Base-by-base conservation (phyloP, 108 stramenopile genomes). In the Skeletonema grethae region DNA sequence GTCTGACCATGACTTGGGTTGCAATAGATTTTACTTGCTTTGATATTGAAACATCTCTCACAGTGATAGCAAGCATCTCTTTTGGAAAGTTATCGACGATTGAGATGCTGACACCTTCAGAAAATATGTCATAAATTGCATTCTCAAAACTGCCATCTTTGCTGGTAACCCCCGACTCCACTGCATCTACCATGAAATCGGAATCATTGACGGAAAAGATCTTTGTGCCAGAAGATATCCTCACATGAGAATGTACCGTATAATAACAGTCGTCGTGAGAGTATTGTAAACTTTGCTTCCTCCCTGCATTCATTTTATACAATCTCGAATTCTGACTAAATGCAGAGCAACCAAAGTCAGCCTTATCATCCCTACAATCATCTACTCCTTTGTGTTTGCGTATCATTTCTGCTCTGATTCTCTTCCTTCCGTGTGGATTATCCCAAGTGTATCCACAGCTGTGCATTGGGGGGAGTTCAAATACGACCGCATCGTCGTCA, bases 381-480 rank as follows among this genome's bases (percentile, higher is more conserved):
- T 43, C 1, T 4, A 13, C 50, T 24, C 7, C 6, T 7, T 53
- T 22, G 18, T 39, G 68, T 7, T 53, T 22, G 18, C 30, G 50
- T 24, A 69, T 16, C n/a, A 69, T 46, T 34, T 22, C 41, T 24
- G 60, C 74, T 16, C 70, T 41, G 5, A 77, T n/a, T 48, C 36
- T 62, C 29, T 77, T 77, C 41, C 59, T 77, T 3, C 76, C 70
- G 8, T 68, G 32, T 13, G 76, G 76, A 8, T 67, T 69, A 60
- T 81, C 80, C 81, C 81, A 82, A 10, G 73, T 66, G 41, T 66
- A 82, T 13, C 75, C 74, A 60, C 81, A 77, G 25, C 67, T 73
- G 34, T 72, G 67, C 81, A 82, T 78, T 41, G 81, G 81, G 32
- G 65, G 72, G 7, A 82, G 72, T 24, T 77, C 81, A 53, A 82